Conservation (phyloP, 169 alveolate genomes). For the Plasmodium coatneyi region DNA sequence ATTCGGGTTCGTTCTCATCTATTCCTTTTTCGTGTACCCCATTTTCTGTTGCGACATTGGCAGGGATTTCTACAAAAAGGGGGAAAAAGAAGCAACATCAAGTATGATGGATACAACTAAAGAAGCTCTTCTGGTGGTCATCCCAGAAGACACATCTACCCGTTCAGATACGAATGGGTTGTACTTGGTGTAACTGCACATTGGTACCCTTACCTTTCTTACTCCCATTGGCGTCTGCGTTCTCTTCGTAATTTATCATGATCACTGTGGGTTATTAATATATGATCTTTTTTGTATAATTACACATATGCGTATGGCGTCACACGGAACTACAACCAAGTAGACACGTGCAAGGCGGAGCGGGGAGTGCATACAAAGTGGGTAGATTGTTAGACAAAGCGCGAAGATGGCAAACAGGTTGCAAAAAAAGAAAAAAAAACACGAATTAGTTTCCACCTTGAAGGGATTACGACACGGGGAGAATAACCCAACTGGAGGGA, state of each 20-base stretch:
- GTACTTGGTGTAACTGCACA: background rate
- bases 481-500: background rate
- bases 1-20: slow-evolving; percentile 3
- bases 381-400: background rate
- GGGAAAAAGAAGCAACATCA: background rate
- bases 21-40: background rate
- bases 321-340: background rate
- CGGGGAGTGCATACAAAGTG: background rate
- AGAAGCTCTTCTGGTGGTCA: background rate
- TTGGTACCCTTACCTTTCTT: slow-evolving; percentile 6
- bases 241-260: slow-evolving; percentile 30
- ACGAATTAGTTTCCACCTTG: background rate
- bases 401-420: background rate
- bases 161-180: background rate
- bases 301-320: background rate
- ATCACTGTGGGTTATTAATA: background rate
- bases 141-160: background rate
- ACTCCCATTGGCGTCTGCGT: background rate
- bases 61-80: background rate
- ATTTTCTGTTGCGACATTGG: background rate
- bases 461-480: background rate
- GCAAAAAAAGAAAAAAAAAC: too few relatives aligned
- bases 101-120: background rate
- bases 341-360: background rate
- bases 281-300: background rate